Evolutionary conservation across 2,329 filamentous ascomycete genomes (phyloP), one percentile per base, ranked within the genome.

Genomic region (Arthroderma sp.): DNA sequence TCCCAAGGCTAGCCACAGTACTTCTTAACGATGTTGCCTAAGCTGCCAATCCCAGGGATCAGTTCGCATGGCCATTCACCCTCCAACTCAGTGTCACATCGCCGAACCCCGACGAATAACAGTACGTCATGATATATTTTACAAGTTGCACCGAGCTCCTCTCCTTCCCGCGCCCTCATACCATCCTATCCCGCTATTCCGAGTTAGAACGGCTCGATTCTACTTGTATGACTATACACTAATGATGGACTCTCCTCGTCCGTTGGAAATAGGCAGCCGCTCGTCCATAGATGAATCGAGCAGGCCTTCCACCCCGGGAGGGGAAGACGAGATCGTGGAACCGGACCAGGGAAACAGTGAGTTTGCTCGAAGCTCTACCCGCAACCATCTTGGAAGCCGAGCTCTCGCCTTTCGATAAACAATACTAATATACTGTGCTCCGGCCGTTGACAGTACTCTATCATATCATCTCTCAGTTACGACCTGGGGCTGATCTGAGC

Each of bases 391-490:
- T 33, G 47, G 13, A 11, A 51, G 25, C 17, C 25, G 25, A 15
- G 11, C 6, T 33, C 13, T 17, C n/a, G n/a, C n/a, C 15, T 6
- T 8, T 17, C 23, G 33, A 39, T 15, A 41, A 25, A 39, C 23
- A 33, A 15, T 28, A n/a, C 54, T 55, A 55, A 55, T 35, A 4
- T 11, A 11, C 33, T 39, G 17, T 31, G 2, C 38, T 9, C 38
- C 28, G 11, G 21, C 54, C 49, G 7, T 3, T 23, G 33, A 13
- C 68, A 95, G 93, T 98, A 67, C 86, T 98, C 64, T 88, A 85
- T 59, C 91, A 97, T 74, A 95, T 98, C 74, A 97, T 98, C 69
- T 95, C 91, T 55, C 93, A 98, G 75, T 80, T 98, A 61, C 87
- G 93, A 61, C 93, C 93, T 11, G 93, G 93, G 63, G 93, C 93